These are phyloP conservation scores for Plasmodium fragile DNA, from an alignment of 169 alveolate genomes.

Conservation along the genomic window DNA sequence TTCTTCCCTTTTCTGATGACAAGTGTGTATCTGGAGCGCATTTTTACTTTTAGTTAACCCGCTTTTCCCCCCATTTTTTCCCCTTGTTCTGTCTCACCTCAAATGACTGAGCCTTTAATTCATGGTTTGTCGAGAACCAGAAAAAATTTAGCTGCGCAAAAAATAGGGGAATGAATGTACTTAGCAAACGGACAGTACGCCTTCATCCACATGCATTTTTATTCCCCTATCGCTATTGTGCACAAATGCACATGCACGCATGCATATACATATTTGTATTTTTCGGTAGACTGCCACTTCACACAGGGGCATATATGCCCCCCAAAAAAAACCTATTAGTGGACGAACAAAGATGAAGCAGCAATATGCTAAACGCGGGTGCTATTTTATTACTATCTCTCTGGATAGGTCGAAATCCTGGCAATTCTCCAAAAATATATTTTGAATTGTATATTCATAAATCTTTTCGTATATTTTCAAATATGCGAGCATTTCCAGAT, in stretches of 20 bases:
- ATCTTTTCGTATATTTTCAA: constrained; percentile 39
- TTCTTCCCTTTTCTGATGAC: background rate
- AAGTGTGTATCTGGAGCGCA: background rate
- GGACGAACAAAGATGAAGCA: background rate
- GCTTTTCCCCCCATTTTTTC: background rate
- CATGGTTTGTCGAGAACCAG: constrained; percentile 41
- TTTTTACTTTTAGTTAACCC: background rate
- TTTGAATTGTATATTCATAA: constrained; percentile 27
- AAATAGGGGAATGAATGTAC: background rate
- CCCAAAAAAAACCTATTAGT: background rate
- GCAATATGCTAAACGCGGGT: background rate
- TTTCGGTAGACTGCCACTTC: background rate
- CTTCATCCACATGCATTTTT: background rate
- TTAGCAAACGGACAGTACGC: background rate
- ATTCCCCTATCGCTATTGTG: background rate
- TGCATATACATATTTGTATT: background rate
- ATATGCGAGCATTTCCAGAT: background rate
- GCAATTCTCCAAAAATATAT: constrained; percentile 18
- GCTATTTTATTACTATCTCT: constrained; percentile 40
- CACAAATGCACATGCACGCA: background rate
- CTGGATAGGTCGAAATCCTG: constrained; percentile 35
- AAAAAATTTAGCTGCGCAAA: constrained; percentile 29
- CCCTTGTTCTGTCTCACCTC: constrained; percentile 19
- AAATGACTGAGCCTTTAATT: constrained; percentile 48
- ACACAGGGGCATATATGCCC: background rate